Evolutionary conservation across 352 stramenopile species (phyloP).

Genomic region (Globisporangium barbulae): DNA sequence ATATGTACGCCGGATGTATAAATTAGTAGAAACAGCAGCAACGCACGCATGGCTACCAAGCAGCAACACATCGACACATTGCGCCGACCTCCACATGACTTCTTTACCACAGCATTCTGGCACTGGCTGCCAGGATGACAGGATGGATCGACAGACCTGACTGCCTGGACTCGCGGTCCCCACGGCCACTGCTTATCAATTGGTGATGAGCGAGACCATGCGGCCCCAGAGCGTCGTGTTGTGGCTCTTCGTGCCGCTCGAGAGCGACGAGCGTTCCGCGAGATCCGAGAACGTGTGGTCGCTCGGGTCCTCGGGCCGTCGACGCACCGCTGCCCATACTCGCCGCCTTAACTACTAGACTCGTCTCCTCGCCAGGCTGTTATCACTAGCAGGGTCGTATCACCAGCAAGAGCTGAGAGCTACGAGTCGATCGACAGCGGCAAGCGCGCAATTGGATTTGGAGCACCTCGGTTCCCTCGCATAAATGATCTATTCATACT

Average conservation of each 20-base stretch:
- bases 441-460: too few relatives aligned
- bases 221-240: conserved; percentile 43
- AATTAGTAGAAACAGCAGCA: too few relatives aligned
- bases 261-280: conserved; percentile 34
- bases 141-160: too few relatives aligned
- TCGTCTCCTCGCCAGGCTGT: too few relatives aligned
- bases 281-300: conserved; percentile 24
- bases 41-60: not conserved
- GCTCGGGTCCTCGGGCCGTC: conserved; percentile 19
- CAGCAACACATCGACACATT: not conserved
- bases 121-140: not conserved
- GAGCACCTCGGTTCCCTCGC: too few relatives aligned
- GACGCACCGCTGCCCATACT: conserved; percentile 29
- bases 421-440: too few relatives aligned
- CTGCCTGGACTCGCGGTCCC: too few relatives aligned
- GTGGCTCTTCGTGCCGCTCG: conserved; percentile 10
- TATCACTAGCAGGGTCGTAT: too few relatives aligned
- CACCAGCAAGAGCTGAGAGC: too few relatives aligned
- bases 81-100: not conserved
- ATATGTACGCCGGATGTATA: too few relatives aligned
- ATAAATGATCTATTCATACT: too few relatives aligned
- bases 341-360: not conserved
- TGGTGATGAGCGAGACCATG: conserved; percentile 30
- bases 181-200: not conserved
- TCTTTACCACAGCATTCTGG: not conserved